Percentiles rank a stretch among this genome's conserved stretches.
Conservation (phyloP, 2,329 filamentous ascomycete species). For the Sporothrix brasiliensis region DNA sequence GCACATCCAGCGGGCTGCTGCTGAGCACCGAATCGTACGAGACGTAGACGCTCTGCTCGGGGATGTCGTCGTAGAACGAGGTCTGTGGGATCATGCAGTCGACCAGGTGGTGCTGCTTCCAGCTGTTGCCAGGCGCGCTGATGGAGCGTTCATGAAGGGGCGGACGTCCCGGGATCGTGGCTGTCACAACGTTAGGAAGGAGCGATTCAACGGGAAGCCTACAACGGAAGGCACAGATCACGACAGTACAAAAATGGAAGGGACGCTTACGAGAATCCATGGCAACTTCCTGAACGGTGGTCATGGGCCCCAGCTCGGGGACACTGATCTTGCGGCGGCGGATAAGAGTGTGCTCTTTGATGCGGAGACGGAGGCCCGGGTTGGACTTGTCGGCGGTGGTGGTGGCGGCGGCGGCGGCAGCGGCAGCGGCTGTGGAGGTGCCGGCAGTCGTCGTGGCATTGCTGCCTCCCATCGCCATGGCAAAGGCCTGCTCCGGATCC, state of each 20-base stretch:
- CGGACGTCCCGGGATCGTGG: slow-evolving; percentile 68
- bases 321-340: slow-evolving; percentile 66
- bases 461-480: slow-evolving; percentile 44
- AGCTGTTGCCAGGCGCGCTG: slow-evolving; percentile 60
- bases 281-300: slow-evolving; percentile 65
- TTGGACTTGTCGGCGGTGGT: background rate
- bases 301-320: slow-evolving; percentile 68
- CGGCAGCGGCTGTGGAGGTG: background rate
- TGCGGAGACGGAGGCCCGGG: slow-evolving; percentile 51
- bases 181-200: slow-evolving; percentile 46
- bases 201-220: background rate
- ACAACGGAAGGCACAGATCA: slow-evolving; percentile 34
- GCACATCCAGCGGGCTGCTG: slow-evolving; percentile 33
- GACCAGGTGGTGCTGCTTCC: slow-evolving; percentile 51
- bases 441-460: background rate
- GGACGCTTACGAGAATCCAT: slow-evolving; percentile 69
- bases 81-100: slow-evolving; percentile 44
- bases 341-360: slow-evolving; percentile 60
- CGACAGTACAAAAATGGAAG: slow-evolving; percentile 32
- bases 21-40: slow-evolving; percentile 38
- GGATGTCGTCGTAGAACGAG: slow-evolving; percentile 42
- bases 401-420: no score
- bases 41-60: slow-evolving; percentile 37
- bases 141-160: slow-evolving; percentile 66
- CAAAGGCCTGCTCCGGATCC: slow-evolving; percentile 56